Base-by-base conservation (phyloP, 1,284 basidiomycete species). In the Earliella scabrosa region DNA sequence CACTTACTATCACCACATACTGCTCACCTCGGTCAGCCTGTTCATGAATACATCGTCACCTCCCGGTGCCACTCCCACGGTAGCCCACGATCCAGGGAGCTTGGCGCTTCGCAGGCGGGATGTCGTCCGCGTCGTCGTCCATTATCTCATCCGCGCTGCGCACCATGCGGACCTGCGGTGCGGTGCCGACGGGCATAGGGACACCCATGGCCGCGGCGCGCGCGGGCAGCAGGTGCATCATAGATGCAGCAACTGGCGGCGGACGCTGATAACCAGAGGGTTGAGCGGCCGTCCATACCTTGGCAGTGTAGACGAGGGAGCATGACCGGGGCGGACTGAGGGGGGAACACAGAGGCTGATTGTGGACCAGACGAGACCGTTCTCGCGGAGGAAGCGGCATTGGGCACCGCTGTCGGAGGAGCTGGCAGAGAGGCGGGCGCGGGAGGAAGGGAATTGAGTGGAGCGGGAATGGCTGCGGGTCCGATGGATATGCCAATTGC, bases 31-130 rank as follows among this genome's bases (percentile, higher is more conserved):
- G 77, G 92, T 92, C 72, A 97, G 77, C 67, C 88, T 82, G 83
- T 96, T 98, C 71, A 88, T 90, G 75, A 98, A 97, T 0, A 97
- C 93, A 56, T 98, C 96, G 8, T 96, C 92, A 27, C 91, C 97
- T n/a, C 94, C 91, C 1, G 97, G 97, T n/a, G 97, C 91, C 39
- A 86, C 80, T 43, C 97, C 97, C 34, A 98, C 96, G 99, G 79
- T 89, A 98, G 72, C 98, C 97, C 29, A 95, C 97, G 41, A 88
- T n/a, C 87, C 90, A 2, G 90, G 90, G 41, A 93, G 74, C 71
- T 93, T 94, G 29, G 88, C 88, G 18, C 74, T 96, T 97, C 48
- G 93, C 85, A 13, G 88, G 86, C 7, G 89, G 90, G 14, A 83
- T 72, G 21, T 71, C 73, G 40, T 86, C 86, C 5, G 71, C 73